phyloP scores from a whole-genome alignment of 495 filamentous ascomycete genomes.

The Penicillium coffeae region DNA sequence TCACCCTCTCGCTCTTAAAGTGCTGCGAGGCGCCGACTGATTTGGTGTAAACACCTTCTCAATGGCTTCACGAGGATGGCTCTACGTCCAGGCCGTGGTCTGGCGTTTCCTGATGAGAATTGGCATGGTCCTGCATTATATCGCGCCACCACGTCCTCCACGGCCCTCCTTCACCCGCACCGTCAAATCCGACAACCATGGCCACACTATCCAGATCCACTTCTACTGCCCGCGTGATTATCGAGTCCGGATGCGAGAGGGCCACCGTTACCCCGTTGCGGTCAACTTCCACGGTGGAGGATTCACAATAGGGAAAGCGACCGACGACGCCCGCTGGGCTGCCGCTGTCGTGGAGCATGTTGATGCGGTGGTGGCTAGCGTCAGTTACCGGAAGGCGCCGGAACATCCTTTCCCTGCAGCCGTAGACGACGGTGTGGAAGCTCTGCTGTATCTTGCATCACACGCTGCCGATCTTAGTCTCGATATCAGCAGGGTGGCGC shows the following conservation, averaged over 20 bases:
- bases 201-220: slow-evolving; percentile 61
- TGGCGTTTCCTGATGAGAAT: slow-evolving; percentile 77
- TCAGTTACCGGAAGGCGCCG: slow-evolving; percentile 75
- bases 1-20: background rate
- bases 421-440: slow-evolving; percentile 72
- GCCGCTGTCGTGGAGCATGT: slow-evolving; percentile 50
- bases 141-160: slow-evolving; percentile 64
- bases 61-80: slow-evolving; percentile 59
- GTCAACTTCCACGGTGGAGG: slow-evolving; percentile 78
- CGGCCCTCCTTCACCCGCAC: slow-evolving; percentile 60
- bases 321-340: slow-evolving; percentile 71
- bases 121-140: slow-evolving; percentile 72
- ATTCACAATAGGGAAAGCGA: slow-evolving; percentile 67
- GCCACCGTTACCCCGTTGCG: slow-evolving; percentile 52
- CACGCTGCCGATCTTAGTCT: slow-evolving; percentile 55
- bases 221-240: slow-evolving; percentile 77
- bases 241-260: slow-evolving; percentile 28
- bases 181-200: slow-evolving; percentile 51
- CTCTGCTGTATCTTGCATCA: slow-evolving; percentile 59
- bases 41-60: background rate
- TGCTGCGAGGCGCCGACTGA: background rate
- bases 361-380: slow-evolving; percentile 62
- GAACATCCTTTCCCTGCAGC: slow-evolving; percentile 74
- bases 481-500: slow-evolving; percentile 59
- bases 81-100: slow-evolving; percentile 66